Conservation (phyloP, 202 grass and related monocot genomes). For the Schoenoplectus tabernaemontani region DNA sequence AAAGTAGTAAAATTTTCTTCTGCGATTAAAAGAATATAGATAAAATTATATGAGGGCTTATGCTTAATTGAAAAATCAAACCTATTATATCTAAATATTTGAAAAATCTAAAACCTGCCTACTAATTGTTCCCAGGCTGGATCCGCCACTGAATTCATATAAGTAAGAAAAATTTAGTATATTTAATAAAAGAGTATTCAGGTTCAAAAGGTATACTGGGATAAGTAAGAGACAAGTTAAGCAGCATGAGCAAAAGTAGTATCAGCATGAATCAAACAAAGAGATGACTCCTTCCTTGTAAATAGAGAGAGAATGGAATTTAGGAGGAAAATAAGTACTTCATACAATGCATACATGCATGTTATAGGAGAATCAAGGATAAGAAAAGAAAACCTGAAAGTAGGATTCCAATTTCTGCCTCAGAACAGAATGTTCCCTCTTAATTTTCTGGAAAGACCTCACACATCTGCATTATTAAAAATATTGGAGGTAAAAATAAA, state of each 20-base stretch:
- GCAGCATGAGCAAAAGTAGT: neutral
- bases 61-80: too few species aligned
- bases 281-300: neutral
- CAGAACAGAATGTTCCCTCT: conserved; percentile 67
- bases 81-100: too few species aligned
- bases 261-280: neutral
- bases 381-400: conserved; percentile 60
- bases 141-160: neutral
- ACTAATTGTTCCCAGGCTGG: too few species aligned
- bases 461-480: conserved; percentile 59
- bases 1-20: too few species aligned
- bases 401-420: conserved; percentile 89
- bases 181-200: neutral
- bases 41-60: too few species aligned
- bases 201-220: neutral
- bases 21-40: too few species aligned
- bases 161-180: neutral
- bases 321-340: neutral
- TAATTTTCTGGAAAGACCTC: conserved; percentile 78
- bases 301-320: neutral
- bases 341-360: neutral
- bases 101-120: too few species aligned
- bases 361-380: neutral
- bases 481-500: conserved; percentile 2
- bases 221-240: neutral